Base-by-base conservation (phyloP, 23 red algal genomes). In the Gracilaria domingensis region DNA sequence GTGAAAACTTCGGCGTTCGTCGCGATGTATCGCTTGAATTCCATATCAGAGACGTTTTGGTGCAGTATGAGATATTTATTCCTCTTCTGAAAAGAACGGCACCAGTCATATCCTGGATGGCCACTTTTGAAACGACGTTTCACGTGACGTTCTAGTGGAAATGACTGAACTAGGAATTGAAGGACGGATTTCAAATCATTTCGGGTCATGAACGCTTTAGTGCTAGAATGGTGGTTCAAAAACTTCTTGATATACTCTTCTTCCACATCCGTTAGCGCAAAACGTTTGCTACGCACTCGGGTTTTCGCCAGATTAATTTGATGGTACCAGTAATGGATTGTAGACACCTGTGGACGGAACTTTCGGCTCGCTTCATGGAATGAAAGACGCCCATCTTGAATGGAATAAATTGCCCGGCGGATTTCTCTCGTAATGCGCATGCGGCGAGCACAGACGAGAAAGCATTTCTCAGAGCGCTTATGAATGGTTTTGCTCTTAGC, bases 11-110 rank as follows among this genome's bases (percentile, higher is more conserved):
- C 14, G 6, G 71, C 71, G 45, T 75, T 75, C 4, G 71, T 75
- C 9, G 71, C 71, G 28, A 75, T 75, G 45, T 75, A 75, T 0
- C 71, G 71, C 24, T 75, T 75, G 1, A 35, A 44, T 44, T 75
- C 34, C n/a, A 48, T 23, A 8, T 4, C 29, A 3, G 40, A 75
- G 7, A 51, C 40, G 2, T 4, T 75, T 0, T 4, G 45, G 14
- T 25, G 45, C 45, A 51, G 24, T 51, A 75, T 30, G 45, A 42
- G 2, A n/a, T 51, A 2, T n/a, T 44, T 28, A 14, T 75, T 2
- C 25, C 71, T 44, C 9, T 7, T 45, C 71, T 75, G 6, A 16
- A 75, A 75, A 8, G 21, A n/a, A 48, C 34, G 71, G n/a, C 71
- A 75, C 38, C 38, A 75, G 9, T 42, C 45, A 44, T 44, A 1